Evolutionary conservation across 495 filamentous ascomycete genomes (phyloP).

Genomic region (Beverwykella pulmonaria): DNA sequence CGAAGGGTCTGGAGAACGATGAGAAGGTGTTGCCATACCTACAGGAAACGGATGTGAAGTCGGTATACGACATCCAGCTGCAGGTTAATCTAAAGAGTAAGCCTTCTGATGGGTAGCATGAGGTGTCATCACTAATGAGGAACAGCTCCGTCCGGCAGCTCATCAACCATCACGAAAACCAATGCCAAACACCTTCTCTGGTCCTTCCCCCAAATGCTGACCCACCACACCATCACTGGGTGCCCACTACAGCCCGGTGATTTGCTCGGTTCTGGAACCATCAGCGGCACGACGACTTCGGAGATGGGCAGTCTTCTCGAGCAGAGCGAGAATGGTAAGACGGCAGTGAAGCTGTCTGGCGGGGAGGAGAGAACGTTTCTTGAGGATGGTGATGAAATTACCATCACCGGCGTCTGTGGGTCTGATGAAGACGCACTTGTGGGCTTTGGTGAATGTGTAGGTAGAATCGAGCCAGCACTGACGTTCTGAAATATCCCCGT

Average conservation of each 20-base stretch:
- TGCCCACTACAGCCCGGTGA: conserved; percentile 83
- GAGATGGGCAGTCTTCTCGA: conserved; percentile 80
- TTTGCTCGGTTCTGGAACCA: conserved; percentile 85
- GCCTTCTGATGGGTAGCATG: not conserved
- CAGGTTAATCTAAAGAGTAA: conserved; percentile 71
- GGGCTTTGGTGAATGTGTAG: conserved; percentile 50
- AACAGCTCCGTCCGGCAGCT: conserved; percentile 58
- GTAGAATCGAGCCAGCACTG: conserved; percentile 45
- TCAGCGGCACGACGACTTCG: conserved; percentile 67
- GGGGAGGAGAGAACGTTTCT: conserved; percentile 76
- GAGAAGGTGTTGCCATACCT: conserved; percentile 70
- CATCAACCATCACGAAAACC: conserved; percentile 66
- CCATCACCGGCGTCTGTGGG: conserved; percentile 68
- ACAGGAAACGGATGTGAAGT: conserved; percentile 63
- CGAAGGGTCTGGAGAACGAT: conserved; percentile 63
- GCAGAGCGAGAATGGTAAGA: conserved; percentile 72
- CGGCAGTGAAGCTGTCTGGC: conserved; percentile 63
- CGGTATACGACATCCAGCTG: conserved; percentile 73
- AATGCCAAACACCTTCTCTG: conserved; percentile 76
- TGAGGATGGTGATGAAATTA: conserved; percentile 81
- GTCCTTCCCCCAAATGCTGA: conserved; percentile 93
- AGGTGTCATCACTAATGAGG: not conserved
- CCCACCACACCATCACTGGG: conserved; percentile 85
- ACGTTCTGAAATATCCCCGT: not conserved
- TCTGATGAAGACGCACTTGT: conserved; percentile 48